Percentiles rank a stretch among this genome's conserved stretches.
phyloP scores from a whole-genome alignment of 139 green algal genomes.

The Chlorella sp. region DNA sequence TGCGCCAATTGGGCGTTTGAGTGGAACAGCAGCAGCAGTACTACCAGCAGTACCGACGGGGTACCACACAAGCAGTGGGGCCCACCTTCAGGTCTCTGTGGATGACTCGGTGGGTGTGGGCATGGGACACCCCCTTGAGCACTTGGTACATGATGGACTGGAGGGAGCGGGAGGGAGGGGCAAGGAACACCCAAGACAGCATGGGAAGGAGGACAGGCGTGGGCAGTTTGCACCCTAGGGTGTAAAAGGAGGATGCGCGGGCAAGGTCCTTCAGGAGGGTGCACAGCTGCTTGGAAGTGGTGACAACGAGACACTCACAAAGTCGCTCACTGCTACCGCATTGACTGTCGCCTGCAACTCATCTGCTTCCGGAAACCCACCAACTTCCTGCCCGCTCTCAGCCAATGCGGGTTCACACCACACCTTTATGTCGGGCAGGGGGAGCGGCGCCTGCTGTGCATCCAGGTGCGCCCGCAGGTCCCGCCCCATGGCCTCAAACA shows the following conservation, averaged over 20 bases:
- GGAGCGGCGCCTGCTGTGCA: not conserved
- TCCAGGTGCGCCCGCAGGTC: slow-evolving; percentile 69
- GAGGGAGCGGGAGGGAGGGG: not conserved
- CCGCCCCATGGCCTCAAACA: slow-evolving; percentile 70
- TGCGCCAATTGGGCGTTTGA: too few species aligned
- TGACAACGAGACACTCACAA: not conserved
- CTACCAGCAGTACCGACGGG: not conserved
- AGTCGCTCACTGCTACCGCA: not conserved
- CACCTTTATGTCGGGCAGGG: slow-evolving; percentile 3
- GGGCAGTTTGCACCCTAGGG: too few species aligned
- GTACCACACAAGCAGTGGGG: not conserved
- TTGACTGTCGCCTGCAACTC: too few species aligned
- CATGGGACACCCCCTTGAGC: slow-evolving; percentile 72
- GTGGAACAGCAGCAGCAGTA: too few species aligned
- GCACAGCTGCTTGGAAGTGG: not conserved
- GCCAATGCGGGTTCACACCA: not conserved
- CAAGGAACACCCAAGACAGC: not conserved
- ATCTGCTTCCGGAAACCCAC: too few species aligned
- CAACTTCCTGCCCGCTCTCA: not conserved
- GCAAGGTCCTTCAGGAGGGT: too few species aligned
- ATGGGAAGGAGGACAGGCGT: too few species aligned
- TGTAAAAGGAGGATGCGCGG: too few species aligned
- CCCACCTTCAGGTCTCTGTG: slow-evolving; percentile 69
- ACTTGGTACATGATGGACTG: slow-evolving; percentile 85
- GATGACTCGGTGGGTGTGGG: slow-evolving; percentile 82